phyloP scores from a whole-genome alignment of 768 basidiomycete genomes.

The Boletellus ananiceps region DNA sequence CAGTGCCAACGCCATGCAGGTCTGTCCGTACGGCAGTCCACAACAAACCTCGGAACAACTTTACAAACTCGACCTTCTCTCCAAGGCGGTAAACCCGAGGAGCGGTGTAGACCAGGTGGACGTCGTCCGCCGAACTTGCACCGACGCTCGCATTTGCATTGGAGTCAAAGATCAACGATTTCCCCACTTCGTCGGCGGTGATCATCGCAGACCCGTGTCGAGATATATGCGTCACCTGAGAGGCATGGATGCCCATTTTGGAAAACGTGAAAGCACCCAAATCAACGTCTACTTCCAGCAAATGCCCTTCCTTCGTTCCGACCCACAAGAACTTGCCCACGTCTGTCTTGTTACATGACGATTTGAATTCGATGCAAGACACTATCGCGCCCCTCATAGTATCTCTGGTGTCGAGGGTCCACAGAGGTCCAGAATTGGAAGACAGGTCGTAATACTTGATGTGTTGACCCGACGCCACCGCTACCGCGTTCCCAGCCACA shows the following conservation, averaged over 20 bases:
- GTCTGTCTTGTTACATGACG: conserved; percentile 41
- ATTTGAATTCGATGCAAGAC: conserved; percentile 74
- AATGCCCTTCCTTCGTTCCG: conserved; percentile 86
- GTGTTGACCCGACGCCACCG: conserved; percentile 54
- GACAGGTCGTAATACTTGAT: conserved; percentile 62
- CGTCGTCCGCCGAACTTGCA: conserved; percentile 33
- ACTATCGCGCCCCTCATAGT: conserved; percentile 66
- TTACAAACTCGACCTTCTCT: conserved; percentile 80
- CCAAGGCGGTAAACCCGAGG: conserved; percentile 63
- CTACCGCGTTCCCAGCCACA: conserved; percentile 53
- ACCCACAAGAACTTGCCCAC: conserved; percentile 72
- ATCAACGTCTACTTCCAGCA: conserved; percentile 76
- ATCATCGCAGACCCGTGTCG: conserved; percentile 69
- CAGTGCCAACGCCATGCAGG: conserved; percentile 36
- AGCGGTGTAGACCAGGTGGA: conserved; percentile 43
- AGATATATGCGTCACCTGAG: conserved; percentile 68
- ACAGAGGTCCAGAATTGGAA: conserved; percentile 41
- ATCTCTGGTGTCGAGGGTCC: conserved; percentile 57
- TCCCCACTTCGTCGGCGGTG: conserved; percentile 82
- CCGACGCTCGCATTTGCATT: conserved; percentile 12
- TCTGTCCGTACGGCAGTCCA: conserved; percentile 75
- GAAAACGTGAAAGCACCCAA: conserved; percentile 53
- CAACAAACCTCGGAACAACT: conserved; percentile 66
- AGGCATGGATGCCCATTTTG: conserved; percentile 59
- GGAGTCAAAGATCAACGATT: conserved; percentile 69